Base-by-base conservation (phyloP, 2,329 filamentous ascomycete genomes). In the Alternaria burnsii region DNA sequence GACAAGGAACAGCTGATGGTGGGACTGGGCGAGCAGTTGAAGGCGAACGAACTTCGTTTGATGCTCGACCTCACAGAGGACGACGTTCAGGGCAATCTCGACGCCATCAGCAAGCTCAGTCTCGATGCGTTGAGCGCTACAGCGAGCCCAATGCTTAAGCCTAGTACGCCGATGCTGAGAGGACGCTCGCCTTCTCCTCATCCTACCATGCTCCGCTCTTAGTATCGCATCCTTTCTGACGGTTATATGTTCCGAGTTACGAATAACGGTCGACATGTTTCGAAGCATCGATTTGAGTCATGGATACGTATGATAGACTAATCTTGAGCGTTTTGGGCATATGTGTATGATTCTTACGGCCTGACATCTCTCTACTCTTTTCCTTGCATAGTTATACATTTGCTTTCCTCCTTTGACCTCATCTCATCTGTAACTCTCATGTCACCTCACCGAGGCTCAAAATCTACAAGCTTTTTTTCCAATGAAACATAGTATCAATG, bases 31-130 rank as follows among this genome's bases (percentile, higher is more conserved):
- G 63, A 72, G 41, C 52, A 70, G 32, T 61, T 78, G 28, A 76
- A 77, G 62, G 73, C 75, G 18, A 74, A 78, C 46, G 76, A 78
- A 55, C 68, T 78, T 43, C 71, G 75, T 10, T 55, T 76, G 48
- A 78, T 78, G 76, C 71, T 76, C 4, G 75, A 78, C 44, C 55
- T 78, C 56, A 72, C 58, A 47, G 72, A 77, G 34, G 76, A 78
- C 48, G 75, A 76, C 44, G 75, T 76, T 1, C 71, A 77, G 61
- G 68, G 65, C 32, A 78, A 77, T 26, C 64, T 78, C 4, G 72
- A 78, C 32, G 73, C 71, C 10, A 78, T 78, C 54, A 77, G 74
- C 67, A 73, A 76, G 66, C 67, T 78, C 47, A 77, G 75, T 55
- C 68, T 78, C 20, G 74, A 78, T 61, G 75, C 75, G 3, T 16